phyloP scores from a whole-genome alignment of 768 basidiomycete genomes.

The Suillus paluster region DNA sequence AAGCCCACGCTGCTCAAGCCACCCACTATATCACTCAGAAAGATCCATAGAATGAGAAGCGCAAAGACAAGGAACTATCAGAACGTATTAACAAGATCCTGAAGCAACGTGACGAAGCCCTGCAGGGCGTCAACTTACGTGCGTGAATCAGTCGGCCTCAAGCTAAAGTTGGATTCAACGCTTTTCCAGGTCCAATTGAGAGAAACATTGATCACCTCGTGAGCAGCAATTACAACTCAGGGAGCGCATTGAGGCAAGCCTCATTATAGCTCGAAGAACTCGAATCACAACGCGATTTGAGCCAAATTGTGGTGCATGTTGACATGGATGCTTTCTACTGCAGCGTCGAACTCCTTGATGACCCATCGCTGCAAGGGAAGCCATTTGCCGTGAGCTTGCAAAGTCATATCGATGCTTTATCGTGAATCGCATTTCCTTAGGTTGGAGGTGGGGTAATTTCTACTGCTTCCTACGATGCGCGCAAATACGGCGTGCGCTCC shows the following conservation, averaged over 20 bases:
- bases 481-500: conserved; percentile 88
- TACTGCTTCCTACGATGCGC: conserved; percentile 92
- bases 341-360: conserved; percentile 72
- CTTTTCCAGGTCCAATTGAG: conserved; percentile 59
- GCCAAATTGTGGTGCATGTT: conserved; percentile 87
- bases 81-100: conserved; percentile 74
- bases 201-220: conserved; percentile 71
- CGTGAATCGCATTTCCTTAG: conserved; percentile 26
- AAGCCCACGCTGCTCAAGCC: conserved; percentile 22
- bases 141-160: conserved; percentile 29
- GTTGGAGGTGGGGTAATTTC: conserved; percentile 85
- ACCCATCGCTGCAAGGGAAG: conserved; percentile 68
- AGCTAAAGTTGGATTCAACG: conserved; percentile 14
- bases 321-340: conserved; percentile 97
- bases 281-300: conserved; percentile 76
- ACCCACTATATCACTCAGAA: conserved; percentile 5
- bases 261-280: conserved; percentile 59
- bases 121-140: conserved; percentile 63
- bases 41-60: conserved; percentile 76
- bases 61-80: conserved; percentile 85
- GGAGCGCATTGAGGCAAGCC: not conserved
- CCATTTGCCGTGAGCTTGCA: conserved; percentile 65
- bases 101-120: conserved; percentile 60
- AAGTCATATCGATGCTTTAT: conserved; percentile 6
- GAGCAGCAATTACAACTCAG: conserved; percentile 29